phyloP scores from a whole-genome alignment of 805 yeast genomes.

The Yamadazyma endophytica region DNA sequence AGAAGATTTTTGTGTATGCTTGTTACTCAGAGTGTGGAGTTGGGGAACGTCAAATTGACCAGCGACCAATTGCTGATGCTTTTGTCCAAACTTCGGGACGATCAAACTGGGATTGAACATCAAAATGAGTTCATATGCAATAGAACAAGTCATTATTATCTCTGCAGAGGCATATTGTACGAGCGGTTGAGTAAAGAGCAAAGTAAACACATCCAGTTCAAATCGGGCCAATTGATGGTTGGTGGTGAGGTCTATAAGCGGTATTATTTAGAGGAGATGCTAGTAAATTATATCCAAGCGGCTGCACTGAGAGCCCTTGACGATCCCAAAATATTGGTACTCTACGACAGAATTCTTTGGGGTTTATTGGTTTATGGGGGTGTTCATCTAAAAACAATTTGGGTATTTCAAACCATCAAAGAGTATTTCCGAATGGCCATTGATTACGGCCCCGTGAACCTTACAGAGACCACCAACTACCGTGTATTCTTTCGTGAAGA shows the following conservation, averaged over 20 bases:
- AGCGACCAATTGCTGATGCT: too few species aligned
- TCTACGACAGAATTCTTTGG: conserved; percentile 39
- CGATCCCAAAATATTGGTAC: conserved; percentile 28
- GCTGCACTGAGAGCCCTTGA: conserved; percentile 25
- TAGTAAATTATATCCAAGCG: conserved; percentile 35
- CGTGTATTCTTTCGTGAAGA: conserved; percentile 7
- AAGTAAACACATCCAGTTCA: too few species aligned
- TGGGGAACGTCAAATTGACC: too few species aligned
- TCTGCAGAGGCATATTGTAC: too few species aligned
- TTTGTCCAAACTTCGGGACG: too few species aligned
- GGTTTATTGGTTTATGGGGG: conserved; percentile 44
- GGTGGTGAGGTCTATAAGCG: conserved; percentile 6
- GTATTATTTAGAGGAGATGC: conserved; percentile 26
- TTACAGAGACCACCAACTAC: conserved; percentile 26
- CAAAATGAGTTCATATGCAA: too few species aligned
- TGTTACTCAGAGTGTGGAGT: too few species aligned
- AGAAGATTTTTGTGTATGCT: too few species aligned
- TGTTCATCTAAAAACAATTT: conserved; percentile 34
- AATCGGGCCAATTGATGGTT: too few species aligned
- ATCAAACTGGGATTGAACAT: too few species aligned
- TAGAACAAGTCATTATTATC: too few species aligned
- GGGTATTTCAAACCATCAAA: conserved; percentile 38
- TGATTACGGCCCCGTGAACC: conserved; percentile 20
- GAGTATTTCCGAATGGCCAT: conserved; percentile 19
- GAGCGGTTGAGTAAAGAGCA: conserved; percentile 14